Base-by-base conservation (phyloP, 2,329 filamentous ascomycete species). In the Penicillium crustosum region DNA sequence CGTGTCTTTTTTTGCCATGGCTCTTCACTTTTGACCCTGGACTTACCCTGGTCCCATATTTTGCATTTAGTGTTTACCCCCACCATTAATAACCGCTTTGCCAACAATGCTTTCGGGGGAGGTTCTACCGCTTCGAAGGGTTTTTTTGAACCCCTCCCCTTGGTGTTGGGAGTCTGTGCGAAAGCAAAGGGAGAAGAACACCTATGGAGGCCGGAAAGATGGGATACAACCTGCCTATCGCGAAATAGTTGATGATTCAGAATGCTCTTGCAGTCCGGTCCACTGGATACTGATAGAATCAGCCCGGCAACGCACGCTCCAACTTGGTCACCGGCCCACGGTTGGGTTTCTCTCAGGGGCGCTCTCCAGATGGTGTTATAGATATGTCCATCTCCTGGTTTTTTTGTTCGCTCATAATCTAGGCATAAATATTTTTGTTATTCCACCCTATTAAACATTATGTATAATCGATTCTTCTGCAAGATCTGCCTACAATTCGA, bases 291-390 rank as follows among this genome's bases (percentile, higher is more conserved):
- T 47, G 36, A 39, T 52, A 41, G 47, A 65, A 61, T 42, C 57
- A 63, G 60, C 60, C 64, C 60, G 39, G 56, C 27, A 25, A 60
- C 54, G 60, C 62, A 66, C 58, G 57, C 49, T 58, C 58, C 59
- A 61, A 21, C 59, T 59, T 65, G 63, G 55, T 55, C 44, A 55
- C 48, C 51, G 52, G 60, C 55, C 53, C 52, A 36, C 19, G 27
- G 15, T 43, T 59, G 47, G 47, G 43, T 38, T 57, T 35, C 44
- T 49, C 35, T 25, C 19, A 55, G 52, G 45, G 35, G 19, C 42
- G 23, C 15, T 48, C 35, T 45, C 42, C 35, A 29, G 41, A 53
- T 45, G 41, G 44, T 19, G 55, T 41, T 55, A 56, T 56, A 56
- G 53, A 50, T 25, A 48, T 48, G 21, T 29, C 44, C 51, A 7